Percentiles rank a stretch among this genome's conserved stretches.
Evolutionary conservation across 495 filamentous ascomycete genomes (phyloP).

Genomic region (Trichoderma gamsii): DNA sequence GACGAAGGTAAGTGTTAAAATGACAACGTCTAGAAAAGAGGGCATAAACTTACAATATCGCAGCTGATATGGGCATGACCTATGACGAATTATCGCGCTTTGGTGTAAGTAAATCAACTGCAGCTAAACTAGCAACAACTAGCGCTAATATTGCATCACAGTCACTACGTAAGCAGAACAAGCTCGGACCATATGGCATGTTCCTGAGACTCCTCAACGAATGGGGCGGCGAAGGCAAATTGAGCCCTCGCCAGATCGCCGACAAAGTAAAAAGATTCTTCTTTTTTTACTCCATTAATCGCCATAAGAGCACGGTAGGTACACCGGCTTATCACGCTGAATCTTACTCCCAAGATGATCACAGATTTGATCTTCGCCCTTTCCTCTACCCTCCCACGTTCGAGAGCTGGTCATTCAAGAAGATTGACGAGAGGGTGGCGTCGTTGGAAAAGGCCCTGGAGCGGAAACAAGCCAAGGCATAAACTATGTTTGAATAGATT

Average conservation of each 20-base stretch:
- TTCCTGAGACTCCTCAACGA: slow-evolving; percentile 63
- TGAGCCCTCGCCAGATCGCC: slow-evolving; percentile 26
- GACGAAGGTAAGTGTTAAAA: slow-evolving; percentile 22
- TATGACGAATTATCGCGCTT: slow-evolving; percentile 54
- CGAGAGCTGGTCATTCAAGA: slow-evolving; percentile 45
- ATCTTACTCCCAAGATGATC: slow-evolving; percentile 58
- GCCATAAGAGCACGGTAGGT: slow-evolving; percentile 16
- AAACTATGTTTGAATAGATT: not conserved
- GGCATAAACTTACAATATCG: slow-evolving; percentile 24
- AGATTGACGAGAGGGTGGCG: slow-evolving; percentile 42
- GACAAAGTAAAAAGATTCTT: slow-evolving; percentile 54
- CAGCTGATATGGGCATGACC: slow-evolving; percentile 38
- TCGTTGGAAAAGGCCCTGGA: slow-evolving; percentile 26
- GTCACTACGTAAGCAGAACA: slow-evolving; percentile 59
- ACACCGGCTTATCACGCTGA: slow-evolving; percentile 29
- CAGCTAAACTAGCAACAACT: not conserved
- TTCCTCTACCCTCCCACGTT: slow-evolving; percentile 50
- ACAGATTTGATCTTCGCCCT: slow-evolving; percentile 61
- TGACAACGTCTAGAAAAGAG: not conserved
- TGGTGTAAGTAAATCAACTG: slow-evolving; percentile 27
- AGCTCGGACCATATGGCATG: slow-evolving; percentile 68
- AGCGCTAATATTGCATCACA: slow-evolving; percentile 18
- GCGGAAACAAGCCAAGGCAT: not conserved
- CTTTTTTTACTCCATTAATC: slow-evolving; percentile 21
- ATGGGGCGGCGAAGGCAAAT: slow-evolving; percentile 52